Conservation (phyloP, 1,139 yeast species). For the Debaryomycetaceae sp. region DNA sequence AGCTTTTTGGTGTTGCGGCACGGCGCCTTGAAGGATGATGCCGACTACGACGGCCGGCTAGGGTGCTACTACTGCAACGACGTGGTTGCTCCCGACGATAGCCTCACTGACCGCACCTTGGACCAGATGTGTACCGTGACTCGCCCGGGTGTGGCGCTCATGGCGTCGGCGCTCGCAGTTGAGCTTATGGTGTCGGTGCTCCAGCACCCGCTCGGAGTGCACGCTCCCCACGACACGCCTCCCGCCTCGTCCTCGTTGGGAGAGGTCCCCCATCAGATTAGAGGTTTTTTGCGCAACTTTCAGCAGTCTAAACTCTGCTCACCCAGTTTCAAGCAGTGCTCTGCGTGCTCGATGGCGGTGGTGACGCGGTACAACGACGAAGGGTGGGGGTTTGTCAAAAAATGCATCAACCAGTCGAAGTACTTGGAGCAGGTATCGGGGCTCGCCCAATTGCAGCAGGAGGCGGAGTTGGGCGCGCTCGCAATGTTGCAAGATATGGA, state of each 20-base stretch:
- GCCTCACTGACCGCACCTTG: conserved; percentile 75
- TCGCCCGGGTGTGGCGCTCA: conserved; percentile 87
- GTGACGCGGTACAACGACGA: conserved; percentile 41
- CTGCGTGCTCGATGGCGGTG: conserved; percentile 74
- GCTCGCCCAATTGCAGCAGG: conserved; percentile 61
- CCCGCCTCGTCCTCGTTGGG: conserved; percentile 48
- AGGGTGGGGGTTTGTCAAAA: conserved; percentile 79
- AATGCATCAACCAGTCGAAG: conserved; percentile 59
- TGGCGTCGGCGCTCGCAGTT: conserved; percentile 85
- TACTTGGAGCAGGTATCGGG: conserved; percentile 80
- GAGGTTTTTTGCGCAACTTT: conserved; percentile 75
- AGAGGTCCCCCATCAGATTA: conserved; percentile 77
- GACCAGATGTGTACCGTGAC: conserved; percentile 99
- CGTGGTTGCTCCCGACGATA: conserved; percentile 89
- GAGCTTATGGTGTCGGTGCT: conserved; percentile 73
- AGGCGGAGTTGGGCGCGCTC: conserved; percentile 60
- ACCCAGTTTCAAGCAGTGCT: conserved; percentile 70
- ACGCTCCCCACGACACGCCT: conserved; percentile 24
- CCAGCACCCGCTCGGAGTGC: conserved; percentile 56
- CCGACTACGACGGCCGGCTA: conserved; percentile 30
- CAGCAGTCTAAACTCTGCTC: conserved; percentile 61
- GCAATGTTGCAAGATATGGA: conserved; percentile 33
- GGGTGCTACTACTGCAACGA: conserved; percentile 98
- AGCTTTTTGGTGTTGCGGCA: conserved; percentile 91
- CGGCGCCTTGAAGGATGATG: conserved; percentile 42